Conservation (phyloP, 2,329 filamentous ascomycete genomes). For the Metarhizium brunneum region DNA sequence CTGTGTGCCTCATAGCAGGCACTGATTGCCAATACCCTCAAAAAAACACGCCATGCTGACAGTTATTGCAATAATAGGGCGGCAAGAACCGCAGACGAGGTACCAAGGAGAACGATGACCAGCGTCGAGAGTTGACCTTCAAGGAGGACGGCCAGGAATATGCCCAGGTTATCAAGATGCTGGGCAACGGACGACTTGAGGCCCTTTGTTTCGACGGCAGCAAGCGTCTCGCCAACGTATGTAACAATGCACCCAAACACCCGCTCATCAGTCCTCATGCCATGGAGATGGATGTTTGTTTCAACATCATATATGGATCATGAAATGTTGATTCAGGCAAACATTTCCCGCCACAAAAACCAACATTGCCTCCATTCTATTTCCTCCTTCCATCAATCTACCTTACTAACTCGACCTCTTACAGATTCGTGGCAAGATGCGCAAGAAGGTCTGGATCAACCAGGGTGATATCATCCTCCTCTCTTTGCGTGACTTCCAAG, state of each 20-base stretch:
- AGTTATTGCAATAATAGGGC: constrained; percentile 48
- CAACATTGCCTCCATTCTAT: neutral
- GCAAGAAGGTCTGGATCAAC: constrained; percentile 99
- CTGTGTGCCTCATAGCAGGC: neutral
- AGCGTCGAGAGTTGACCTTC: constrained; percentile 97
- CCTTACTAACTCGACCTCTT: neutral
- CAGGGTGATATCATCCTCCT: constrained; percentile 90
- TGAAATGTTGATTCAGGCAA: neutral
- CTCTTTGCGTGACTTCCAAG: constrained; percentile 84
- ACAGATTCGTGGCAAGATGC: constrained; percentile 74
- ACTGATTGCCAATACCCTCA: constrained; percentile 7
- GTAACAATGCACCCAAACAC: constrained; percentile 9
- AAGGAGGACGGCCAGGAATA: constrained; percentile 89
- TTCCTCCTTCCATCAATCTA: too few species aligned
- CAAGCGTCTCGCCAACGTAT: constrained; percentile 32
- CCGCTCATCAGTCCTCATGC: too few species aligned
- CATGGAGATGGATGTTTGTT: too few species aligned
- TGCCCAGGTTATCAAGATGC: constrained; percentile 66
- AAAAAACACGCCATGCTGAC: constrained; percentile 8
- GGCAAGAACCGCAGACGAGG: constrained; percentile 97
- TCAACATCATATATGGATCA: neutral
- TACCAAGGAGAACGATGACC: constrained; percentile 99
- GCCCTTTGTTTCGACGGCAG: constrained; percentile 87
- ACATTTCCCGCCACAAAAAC: neutral
- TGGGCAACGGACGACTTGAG: constrained; percentile 89